Conservation (phyloP, 208 protist species). For the Plasmodiophora brassicae region DNA sequence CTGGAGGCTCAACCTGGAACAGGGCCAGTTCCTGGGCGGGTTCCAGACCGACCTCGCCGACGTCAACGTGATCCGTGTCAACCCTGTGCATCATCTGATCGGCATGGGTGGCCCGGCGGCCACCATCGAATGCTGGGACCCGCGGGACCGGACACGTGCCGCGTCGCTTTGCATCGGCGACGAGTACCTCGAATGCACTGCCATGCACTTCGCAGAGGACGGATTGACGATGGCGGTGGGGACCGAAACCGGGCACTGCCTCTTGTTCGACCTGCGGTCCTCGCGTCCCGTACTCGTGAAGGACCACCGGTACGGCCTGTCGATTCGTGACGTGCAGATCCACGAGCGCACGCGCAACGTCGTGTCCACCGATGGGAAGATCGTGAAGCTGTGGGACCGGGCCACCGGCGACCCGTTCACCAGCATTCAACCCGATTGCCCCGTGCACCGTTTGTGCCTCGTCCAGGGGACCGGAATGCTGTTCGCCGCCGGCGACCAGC, state of each 20-base stretch:
- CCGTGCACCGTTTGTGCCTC: neutral
- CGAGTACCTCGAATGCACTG: neutral
- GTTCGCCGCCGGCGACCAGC: slow-evolving; percentile 77
- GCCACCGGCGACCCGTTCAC: slow-evolving; percentile 74
- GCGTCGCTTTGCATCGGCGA: neutral
- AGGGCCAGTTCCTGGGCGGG: slow-evolving; percentile 61
- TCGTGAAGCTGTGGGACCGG: slow-evolving; percentile 85
- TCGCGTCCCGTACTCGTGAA: slow-evolving; percentile 72
- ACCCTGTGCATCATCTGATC: slow-evolving; percentile 57
- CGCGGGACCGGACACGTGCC: slow-evolving; percentile 43
- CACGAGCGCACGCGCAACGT: slow-evolving; percentile 45
- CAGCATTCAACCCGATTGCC: slow-evolving; percentile 65
- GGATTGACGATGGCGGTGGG: slow-evolving; percentile 38
- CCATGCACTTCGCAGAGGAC: neutral
- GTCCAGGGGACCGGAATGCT: slow-evolving; percentile 67
- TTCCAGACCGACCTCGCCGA: slow-evolving; percentile 32
- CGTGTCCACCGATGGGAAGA: slow-evolving; percentile 71
- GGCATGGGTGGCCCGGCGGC: slow-evolving; percentile 56
- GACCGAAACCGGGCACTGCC: slow-evolving; percentile 35
- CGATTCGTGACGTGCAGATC: neutral
- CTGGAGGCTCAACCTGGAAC: slow-evolving; percentile 64
- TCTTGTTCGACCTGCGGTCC: slow-evolving; percentile 61
- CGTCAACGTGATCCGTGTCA: slow-evolving; percentile 54
- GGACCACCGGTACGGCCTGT: slow-evolving; percentile 80
- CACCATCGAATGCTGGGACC: slow-evolving; percentile 60